Conservation (phyloP, 768 basidiomycete species). For the Pulveroboletus sp. region DNA sequence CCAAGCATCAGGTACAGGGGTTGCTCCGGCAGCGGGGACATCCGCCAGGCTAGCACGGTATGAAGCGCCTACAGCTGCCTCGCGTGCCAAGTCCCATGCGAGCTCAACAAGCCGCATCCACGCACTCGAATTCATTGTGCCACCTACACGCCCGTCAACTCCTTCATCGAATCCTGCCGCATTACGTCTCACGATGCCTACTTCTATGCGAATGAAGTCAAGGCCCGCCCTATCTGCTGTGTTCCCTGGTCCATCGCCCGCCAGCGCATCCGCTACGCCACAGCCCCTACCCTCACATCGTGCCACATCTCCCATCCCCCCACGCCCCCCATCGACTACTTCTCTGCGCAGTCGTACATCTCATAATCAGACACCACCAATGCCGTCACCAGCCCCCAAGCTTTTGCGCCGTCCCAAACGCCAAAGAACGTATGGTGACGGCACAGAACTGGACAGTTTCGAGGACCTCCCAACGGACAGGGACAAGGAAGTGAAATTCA, state of each 20-base stretch:
- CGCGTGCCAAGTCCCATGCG: constrained; percentile 68
- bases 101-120: constrained; percentile 61
- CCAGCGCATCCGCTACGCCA: constrained; percentile 17
- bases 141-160: constrained; percentile 76
- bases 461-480: constrained; percentile 86
- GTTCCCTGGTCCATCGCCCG: constrained; percentile 49
- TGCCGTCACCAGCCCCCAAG: constrained; percentile 53
- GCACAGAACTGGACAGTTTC: constrained; percentile 83
- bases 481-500: constrained; percentile 72
- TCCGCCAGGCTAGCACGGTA: constrained; percentile 51
- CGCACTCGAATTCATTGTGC: constrained; percentile 57
- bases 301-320: constrained; percentile 55
- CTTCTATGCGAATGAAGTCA: constrained; percentile 68
- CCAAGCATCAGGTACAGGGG: constrained; percentile 54
- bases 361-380: constrained; percentile 24
- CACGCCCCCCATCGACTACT: constrained; percentile 55
- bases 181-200: constrained; percentile 84
- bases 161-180: constrained; percentile 76
- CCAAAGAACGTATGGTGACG: constrained; percentile 73
- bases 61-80: constrained; percentile 76
- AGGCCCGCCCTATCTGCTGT: constrained; percentile 75
- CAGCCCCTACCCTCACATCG: constrained; percentile 39
- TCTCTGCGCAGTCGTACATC: constrained; percentile 41
- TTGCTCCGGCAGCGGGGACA: constrained; percentile 29
- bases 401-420: constrained; percentile 76